Conservation (phyloP, 441 rosid genomes). For the Kokia cookei region DNA sequence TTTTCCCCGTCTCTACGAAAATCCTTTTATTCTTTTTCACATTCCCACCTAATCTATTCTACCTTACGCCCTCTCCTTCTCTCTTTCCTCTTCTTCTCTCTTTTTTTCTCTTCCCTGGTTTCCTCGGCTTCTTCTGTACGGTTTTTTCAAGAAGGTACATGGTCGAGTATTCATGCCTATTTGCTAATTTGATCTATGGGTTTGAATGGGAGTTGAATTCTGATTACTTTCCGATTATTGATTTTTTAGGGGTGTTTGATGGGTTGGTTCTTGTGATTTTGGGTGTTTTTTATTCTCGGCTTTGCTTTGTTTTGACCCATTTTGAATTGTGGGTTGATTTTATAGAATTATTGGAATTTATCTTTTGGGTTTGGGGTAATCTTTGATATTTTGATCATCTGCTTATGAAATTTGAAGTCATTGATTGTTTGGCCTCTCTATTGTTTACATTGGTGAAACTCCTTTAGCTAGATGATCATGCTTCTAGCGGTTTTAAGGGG, state of each 20-base stretch:
- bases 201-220: neutral
- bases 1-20: neutral
- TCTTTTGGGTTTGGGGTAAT: neutral
- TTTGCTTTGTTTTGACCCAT: neutral
- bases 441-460: neutral
- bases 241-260: neutral
- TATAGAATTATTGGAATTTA: neutral
- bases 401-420: neutral
- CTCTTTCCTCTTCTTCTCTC: neutral
- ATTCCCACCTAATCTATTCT: neutral
- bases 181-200: slow-evolving; percentile 1
- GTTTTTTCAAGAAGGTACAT: slow-evolving; percentile 11
- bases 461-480: neutral
- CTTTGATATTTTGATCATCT: neutral
- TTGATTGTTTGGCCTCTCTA: neutral
- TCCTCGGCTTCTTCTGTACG: neutral
- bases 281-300: neutral
- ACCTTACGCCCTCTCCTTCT: neutral
- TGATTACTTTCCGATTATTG: too few relatives aligned
- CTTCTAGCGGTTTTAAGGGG: neutral
- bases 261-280: slow-evolving; percentile 3
- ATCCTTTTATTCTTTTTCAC: neutral
- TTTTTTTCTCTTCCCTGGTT: slow-evolving; percentile 4
- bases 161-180: neutral
- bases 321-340: neutral